Base-by-base conservation (phyloP, 75 land plant species). In the Pinus taeda region DNA sequence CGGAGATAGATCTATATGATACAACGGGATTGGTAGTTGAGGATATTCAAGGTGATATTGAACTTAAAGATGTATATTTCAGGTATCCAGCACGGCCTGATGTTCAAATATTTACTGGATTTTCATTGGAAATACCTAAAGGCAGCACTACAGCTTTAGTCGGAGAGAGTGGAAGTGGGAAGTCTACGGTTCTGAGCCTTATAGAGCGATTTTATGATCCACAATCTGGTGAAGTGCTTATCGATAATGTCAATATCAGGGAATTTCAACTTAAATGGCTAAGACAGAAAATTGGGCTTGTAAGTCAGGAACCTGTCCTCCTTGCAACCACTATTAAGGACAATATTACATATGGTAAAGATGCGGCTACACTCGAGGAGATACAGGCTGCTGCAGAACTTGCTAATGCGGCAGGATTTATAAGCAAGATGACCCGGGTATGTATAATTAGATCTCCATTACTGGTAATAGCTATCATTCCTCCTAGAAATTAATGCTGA, bases 181-280 rank as follows among this genome's bases (percentile, higher is more conserved):
- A 97, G 62, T 97, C 99, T 9, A 97, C 96, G 14, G 98, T 97
- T 2, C 81, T 97, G 15, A 95, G 98, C 73, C 82, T 97, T 53
- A 87, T 97, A 59, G 94, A 97, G 83, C 87, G 99, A 74, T 97
- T 97, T 71, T 97, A 97, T 80, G 98, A 97, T 80, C 99, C 98
- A 20, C 84, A 75, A 56, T 87, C 88, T 58, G 99, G 99, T 53
- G 90, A 88, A 78, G 90, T 97, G 36, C 85, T 95, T 22, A 88
- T 97, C 18, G 99, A 97, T 84, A 92, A 92, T 61, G 74, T 87
- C 4, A 87, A 97, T 78, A 81, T 97, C 59, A 95, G 88, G 70
- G 80, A 85, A 62, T 79, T 93, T 71, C 98, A 95, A 80, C 85
- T 97, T 20, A 85, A 81, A 74, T 97, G 99, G 99, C 78, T 95